These are phyloP conservation scores for Akanthomyces muscarius DNA, from an alignment of 2,329 filamentous ascomycete species.

Conservation along the genomic window DNA sequence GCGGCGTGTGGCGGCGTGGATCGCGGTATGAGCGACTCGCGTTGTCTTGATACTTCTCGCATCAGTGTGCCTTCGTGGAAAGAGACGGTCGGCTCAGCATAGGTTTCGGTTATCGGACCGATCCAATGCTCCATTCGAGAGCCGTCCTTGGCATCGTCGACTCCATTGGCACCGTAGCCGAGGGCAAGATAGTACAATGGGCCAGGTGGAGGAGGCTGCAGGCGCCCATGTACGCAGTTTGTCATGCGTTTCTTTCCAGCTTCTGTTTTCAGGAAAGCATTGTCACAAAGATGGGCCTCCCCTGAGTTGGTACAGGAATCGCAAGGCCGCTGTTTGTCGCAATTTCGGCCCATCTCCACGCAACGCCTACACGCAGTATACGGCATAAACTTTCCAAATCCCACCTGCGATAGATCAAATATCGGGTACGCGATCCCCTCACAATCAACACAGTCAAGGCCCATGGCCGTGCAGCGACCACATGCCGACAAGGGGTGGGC, in stretches of 20 bases:
- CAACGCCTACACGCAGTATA: slow-evolving; percentile 28
- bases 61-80: neutral
- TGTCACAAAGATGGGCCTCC: slow-evolving; percentile 21
- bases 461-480: slow-evolving; percentile 28
- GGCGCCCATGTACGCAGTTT: slow-evolving; percentile 21
- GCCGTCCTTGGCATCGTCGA: slow-evolving; percentile 26
- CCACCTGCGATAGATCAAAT: slow-evolving; percentile 29
- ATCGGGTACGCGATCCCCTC: slow-evolving; percentile 22
- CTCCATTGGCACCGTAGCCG: slow-evolving; percentile 29
- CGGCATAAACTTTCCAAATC: slow-evolving; percentile 28
- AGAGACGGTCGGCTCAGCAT: slow-evolving; percentile 1
- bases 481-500: slow-evolving; percentile 21
- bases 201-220: slow-evolving; percentile 20
- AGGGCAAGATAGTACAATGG: slow-evolving; percentile 33
- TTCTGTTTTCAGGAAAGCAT: slow-evolving; percentile 19
- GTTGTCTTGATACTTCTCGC: neutral
- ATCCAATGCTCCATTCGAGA: slow-evolving; percentile 26
- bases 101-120: slow-evolving; percentile 19
- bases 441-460: slow-evolving; percentile 27
- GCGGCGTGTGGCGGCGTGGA: neutral
- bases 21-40: neutral
- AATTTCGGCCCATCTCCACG: slow-evolving; percentile 23
- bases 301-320: slow-evolving; percentile 29
- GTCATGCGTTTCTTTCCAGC: slow-evolving; percentile 1
- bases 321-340: slow-evolving; percentile 37